Evolutionary conservation across 192 early-diverging fungal genomes (phyloP).

Genomic region (Coemansia sp.): DNA sequence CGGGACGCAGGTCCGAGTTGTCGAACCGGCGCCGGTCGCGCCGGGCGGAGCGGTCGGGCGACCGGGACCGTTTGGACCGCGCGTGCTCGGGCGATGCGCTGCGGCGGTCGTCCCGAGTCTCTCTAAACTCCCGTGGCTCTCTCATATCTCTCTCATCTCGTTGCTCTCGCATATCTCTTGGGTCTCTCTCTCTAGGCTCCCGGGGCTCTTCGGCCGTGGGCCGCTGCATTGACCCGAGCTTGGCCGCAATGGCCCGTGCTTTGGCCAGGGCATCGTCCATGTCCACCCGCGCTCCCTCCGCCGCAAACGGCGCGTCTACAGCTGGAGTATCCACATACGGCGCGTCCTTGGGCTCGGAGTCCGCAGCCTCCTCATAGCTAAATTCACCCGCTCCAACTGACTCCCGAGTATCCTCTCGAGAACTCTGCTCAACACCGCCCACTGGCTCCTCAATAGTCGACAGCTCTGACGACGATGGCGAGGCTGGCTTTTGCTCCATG

Average conservation of each 20-base stretch:
- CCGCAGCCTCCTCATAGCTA: neutral
- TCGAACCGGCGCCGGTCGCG: constrained; percentile 26
- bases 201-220: constrained; percentile 10
- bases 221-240: constrained; percentile 52
- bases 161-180: too few species aligned
- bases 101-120: constrained; percentile 15
- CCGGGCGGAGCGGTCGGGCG: constrained; percentile 1
- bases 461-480: constrained; percentile 5
- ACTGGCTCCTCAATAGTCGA: neutral
- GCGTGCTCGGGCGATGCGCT: constrained; percentile 35
- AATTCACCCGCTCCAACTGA: neutral
- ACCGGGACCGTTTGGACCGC: constrained; percentile 2
- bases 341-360: neutral
- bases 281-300: constrained; percentile 38
- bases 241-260: constrained; percentile 77
- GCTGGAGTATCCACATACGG: too few species aligned
- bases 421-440: neutral
- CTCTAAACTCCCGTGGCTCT: too few species aligned
- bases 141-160: too few species aligned
- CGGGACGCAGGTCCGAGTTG: constrained; percentile 3
- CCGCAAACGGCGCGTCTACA: neutral
- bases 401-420: neutral
- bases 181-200: too few species aligned
- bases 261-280: constrained; percentile 70
- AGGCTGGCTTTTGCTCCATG: neutral